Evolutionary conservation across 345 rosid genomes (phyloP).

Genomic region (Psidium friedrichsthalianum): DNA sequence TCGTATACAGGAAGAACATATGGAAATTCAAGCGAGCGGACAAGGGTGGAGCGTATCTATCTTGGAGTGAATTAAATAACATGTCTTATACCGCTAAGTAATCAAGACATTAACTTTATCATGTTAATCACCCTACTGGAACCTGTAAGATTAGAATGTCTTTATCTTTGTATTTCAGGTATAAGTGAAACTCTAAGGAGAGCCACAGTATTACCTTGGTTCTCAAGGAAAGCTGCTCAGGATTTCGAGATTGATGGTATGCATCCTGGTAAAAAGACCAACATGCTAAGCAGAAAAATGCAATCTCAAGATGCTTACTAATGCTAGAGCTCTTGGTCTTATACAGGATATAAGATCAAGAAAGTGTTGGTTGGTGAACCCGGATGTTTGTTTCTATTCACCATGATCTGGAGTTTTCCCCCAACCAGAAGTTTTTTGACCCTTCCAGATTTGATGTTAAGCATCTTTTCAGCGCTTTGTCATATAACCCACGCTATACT

Average conservation of each 20-base stretch:
- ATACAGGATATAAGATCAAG: slow-evolving; percentile 41
- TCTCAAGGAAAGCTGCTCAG: slow-evolving; percentile 52
- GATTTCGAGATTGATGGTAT: slow-evolving; percentile 54
- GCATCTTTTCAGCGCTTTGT: not conserved
- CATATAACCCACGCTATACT: not conserved
- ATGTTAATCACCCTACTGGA: not conserved
- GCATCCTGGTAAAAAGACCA: not conserved
- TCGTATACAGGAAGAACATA: slow-evolving; percentile 42
- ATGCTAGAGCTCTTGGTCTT: not conserved
- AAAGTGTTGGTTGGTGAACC: slow-evolving; percentile 43
- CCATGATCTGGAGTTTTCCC: slow-evolving; percentile 40
- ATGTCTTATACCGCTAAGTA: slow-evolving; percentile 57
- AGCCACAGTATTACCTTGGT: slow-evolving; percentile 59
- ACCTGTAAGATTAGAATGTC: not conserved
- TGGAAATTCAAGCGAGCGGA: slow-evolving; percentile 22
- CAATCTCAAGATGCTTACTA: not conserved
- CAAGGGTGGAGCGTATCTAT: slow-evolving; percentile 19
- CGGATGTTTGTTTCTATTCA: slow-evolving; percentile 67
- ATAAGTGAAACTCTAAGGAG: slow-evolving; percentile 13
- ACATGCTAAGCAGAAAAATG: not conserved
- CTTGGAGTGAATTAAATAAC: slow-evolving; percentile 46
- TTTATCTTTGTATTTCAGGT: slow-evolving; percentile 21
- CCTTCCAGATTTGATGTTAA: slow-evolving; percentile 34
- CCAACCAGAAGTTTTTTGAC: slow-evolving; percentile 33
- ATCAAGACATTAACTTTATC: not conserved